A percentile compares a stretch with the other conserved stretches of the same genome.
These are phyloP conservation scores for Phytopythium helicoides DNA, from an alignment of 352 stramenopile species.

Conservation along the genomic window DNA sequence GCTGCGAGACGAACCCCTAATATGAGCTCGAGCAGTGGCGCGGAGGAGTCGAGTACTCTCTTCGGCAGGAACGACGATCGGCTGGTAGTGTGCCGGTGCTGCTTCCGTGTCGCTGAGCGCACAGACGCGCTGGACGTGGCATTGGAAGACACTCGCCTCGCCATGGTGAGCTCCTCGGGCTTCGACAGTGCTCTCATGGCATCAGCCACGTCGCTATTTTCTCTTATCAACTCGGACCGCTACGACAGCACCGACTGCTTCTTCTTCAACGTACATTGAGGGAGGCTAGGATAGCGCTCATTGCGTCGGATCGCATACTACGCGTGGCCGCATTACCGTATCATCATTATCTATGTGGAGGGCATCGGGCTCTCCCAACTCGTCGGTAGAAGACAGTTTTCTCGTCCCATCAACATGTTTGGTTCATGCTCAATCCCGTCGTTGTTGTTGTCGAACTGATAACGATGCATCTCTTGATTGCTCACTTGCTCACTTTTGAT, in stretches of 20 bases:
- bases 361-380: too few species aligned
- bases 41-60: neutral
- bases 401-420: too few species aligned
- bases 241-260: conserved; percentile 35
- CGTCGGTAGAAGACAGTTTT: too few species aligned
- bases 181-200: conserved; percentile 21
- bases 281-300: neutral
- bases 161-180: conserved; percentile 5
- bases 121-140: conserved; percentile 25
- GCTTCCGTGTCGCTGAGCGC: conserved; percentile 17
- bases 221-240: conserved; percentile 34
- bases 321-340: neutral
- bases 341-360: too few species aligned
- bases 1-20: neutral
- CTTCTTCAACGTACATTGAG: conserved; percentile 12
- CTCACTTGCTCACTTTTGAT: too few species aligned
- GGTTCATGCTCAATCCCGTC: too few species aligned
- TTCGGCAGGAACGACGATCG: conserved; percentile 1
- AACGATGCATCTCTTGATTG: too few species aligned
- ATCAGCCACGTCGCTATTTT: conserved; percentile 33
- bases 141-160: conserved; percentile 24
- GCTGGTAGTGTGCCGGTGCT: conserved; percentile 22
- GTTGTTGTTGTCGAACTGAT: too few species aligned
- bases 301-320: neutral
- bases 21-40: neutral